Evolutionary conservation across 1,139 yeast species (phyloP).

Genomic region (Eremothecium gossypii): DNA sequence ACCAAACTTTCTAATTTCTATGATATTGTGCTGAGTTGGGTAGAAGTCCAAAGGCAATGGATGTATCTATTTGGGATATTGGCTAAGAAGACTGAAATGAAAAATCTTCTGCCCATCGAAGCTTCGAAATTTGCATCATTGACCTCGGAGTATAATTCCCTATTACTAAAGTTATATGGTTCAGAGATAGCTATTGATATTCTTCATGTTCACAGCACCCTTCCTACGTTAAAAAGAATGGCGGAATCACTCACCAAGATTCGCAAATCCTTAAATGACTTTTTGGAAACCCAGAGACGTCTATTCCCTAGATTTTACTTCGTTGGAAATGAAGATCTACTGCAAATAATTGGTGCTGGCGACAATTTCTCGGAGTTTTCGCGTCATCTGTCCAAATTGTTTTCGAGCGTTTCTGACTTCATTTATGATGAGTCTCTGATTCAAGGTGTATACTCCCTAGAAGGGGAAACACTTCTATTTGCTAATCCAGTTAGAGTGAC

Average conservation of each 20-base stretch:
- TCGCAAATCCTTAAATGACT: conserved; percentile 63
- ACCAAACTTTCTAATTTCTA: conserved; percentile 44
- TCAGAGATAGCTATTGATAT: conserved; percentile 51
- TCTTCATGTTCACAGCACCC: conserved; percentile 44
- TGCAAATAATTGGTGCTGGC: conserved; percentile 71
- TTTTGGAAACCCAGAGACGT: conserved; percentile 71
- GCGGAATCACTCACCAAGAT: conserved; percentile 50
- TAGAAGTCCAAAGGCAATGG: conserved; percentile 87
- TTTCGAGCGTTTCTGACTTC: conserved; percentile 50
- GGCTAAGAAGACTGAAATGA: conserved; percentile 49
- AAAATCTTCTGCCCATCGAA: conserved; percentile 59
- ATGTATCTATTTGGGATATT: conserved; percentile 77
- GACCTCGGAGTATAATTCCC: conserved; percentile 49
- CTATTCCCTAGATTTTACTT: conserved; percentile 77
- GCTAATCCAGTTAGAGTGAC: conserved; percentile 38
- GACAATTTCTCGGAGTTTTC: conserved; percentile 42
- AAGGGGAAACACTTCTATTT: conserved; percentile 52
- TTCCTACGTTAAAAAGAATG: conserved; percentile 40
- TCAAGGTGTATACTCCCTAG: conserved; percentile 45
- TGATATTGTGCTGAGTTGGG: conserved; percentile 58
- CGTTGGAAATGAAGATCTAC: conserved; percentile 81
- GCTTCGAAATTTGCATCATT: conserved; percentile 56
- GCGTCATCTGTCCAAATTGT: conserved; percentile 63
- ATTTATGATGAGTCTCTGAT: conserved; percentile 37
- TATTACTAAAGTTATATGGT: conserved; percentile 45